Percentiles rank a stretch among this genome's conserved stretches.
Conservation (phyloP, 2,329 filamentous ascomycete genomes). For the Trematosphaeria pertusa region DNA sequence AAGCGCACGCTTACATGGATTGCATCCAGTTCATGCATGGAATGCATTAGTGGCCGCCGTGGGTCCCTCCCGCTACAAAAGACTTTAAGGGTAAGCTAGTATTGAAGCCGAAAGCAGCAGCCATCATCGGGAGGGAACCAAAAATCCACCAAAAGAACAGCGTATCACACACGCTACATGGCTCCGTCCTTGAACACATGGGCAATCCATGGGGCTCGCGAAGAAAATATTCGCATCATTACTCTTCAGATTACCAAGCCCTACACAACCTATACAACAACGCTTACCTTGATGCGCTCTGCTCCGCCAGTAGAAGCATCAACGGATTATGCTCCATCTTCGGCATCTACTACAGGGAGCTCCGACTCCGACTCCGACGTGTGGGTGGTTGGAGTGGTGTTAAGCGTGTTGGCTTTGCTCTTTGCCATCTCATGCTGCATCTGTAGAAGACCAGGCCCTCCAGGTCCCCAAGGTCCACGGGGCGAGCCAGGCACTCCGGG, state of each 20-base stretch:
- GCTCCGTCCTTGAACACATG: conserved; percentile 6
- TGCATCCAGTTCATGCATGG: conserved; percentile 9
- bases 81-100: conserved; percentile 2
- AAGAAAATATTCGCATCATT: conserved; percentile 6
- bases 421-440: conserved; percentile 14
- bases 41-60: too few species aligned
- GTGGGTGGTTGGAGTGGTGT: conserved; percentile 12
- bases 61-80: conserved; percentile 1
- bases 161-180: conserved; percentile 11
- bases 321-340: conserved; percentile 6
- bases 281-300: conserved; percentile 8
- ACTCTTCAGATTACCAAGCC: conserved; percentile 11
- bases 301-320: conserved; percentile 5
- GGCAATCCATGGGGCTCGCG: conserved; percentile 3
- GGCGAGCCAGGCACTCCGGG: too few species aligned
- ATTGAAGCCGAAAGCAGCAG: conserved; percentile 6
- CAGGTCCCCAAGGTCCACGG: conserved; percentile 1
- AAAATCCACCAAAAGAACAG: conserved; percentile 5
- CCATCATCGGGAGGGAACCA: neutral
- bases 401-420: conserved; percentile 8
- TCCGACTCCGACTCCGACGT: conserved; percentile 6
- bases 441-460: conserved; percentile 12
- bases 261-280: conserved; percentile 12
- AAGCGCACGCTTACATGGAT: neutral
- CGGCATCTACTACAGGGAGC: conserved; percentile 6